A percentile compares a stretch with the other conserved stretches of the same genome.
Conservation (phyloP, 805 yeast genomes). For the Brettanomyces anomalus region DNA sequence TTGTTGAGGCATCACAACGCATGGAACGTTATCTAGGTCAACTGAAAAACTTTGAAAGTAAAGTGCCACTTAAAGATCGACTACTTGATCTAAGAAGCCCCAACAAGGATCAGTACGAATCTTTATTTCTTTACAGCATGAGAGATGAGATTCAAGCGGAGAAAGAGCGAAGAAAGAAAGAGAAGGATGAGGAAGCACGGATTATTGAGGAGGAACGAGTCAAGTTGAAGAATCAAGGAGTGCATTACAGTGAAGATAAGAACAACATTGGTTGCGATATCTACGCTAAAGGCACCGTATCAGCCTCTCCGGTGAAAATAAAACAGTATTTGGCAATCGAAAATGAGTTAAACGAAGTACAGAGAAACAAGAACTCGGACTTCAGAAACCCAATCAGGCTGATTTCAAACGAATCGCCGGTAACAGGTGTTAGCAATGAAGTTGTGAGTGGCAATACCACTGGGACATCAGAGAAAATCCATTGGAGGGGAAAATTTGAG, state of each 20-base stretch:
- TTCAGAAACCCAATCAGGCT: constrained; percentile 16
- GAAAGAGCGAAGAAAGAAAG: not conserved
- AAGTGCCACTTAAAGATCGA: constrained; percentile 28
- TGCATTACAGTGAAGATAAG: not conserved
- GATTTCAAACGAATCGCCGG: constrained; percentile 11
- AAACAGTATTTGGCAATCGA: constrained; percentile 21
- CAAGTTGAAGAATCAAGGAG: not conserved
- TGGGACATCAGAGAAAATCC: not conserved
- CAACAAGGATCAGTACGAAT: constrained; percentile 36
- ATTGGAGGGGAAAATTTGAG: not conserved
- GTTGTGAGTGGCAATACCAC: not conserved
- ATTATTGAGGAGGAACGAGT: not conserved
- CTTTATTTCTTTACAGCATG: constrained; percentile 25
- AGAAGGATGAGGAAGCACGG: not conserved
- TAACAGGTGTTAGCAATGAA: constrained; percentile 10
- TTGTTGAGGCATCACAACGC: constrained; percentile 9
- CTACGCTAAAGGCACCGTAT: not conserved
- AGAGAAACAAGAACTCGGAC: constrained; percentile 12
- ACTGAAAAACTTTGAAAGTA: constrained; percentile 26
- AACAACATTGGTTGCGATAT: not conserved
- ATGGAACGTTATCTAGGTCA: constrained; percentile 19
- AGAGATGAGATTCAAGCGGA: constrained; percentile 11
- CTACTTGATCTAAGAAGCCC: constrained; percentile 27
- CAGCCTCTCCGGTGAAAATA: constrained; percentile 13
- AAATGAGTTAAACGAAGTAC: constrained; percentile 18